Percentiles rank a stretch among this genome's conserved stretches.
phyloP scores from a whole-genome alignment of 2,329 filamentous ascomycete species.

The Arthrobotrys megalospora region DNA sequence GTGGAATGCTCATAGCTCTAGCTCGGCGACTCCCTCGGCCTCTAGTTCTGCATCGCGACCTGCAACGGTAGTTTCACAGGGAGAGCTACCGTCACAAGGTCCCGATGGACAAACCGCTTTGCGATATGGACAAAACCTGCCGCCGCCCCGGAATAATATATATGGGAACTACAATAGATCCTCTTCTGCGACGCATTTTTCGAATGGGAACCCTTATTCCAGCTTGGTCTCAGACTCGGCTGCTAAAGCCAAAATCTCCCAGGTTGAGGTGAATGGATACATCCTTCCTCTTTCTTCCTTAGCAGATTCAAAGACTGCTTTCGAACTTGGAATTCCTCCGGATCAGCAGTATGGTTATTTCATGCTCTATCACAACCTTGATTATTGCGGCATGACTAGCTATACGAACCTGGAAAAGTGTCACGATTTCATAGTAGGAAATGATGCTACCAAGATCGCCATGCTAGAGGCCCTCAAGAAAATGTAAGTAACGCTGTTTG shows the following conservation, averaged over 20 bases:
- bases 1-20: neutral
- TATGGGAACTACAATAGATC: neutral
- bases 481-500: conserved; percentile 68
- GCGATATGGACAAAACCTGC: conserved; percentile 2
- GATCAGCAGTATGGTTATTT: conserved; percentile 21
- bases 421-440: conserved; percentile 73
- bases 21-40: neutral
- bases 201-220: neutral
- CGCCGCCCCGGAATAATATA: neutral
- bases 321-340: neutral
- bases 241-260: neutral
- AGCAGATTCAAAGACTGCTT: neutral
- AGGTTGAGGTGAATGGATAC: neutral
- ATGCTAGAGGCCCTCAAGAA: conserved; percentile 82
- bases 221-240: neutral
- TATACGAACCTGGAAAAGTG: neutral
- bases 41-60: neutral
- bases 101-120: neutral
- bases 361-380: conserved; percentile 6
- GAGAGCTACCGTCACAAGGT: neutral
- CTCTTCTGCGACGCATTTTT: neutral
- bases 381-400: neutral
- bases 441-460: conserved; percentile 80
- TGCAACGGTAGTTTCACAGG: neutral
- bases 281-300: neutral